Evolutionary conservation across 2,329 filamentous ascomycete species (phyloP).

Genomic region (Rhexocercosporidium sp.): DNA sequence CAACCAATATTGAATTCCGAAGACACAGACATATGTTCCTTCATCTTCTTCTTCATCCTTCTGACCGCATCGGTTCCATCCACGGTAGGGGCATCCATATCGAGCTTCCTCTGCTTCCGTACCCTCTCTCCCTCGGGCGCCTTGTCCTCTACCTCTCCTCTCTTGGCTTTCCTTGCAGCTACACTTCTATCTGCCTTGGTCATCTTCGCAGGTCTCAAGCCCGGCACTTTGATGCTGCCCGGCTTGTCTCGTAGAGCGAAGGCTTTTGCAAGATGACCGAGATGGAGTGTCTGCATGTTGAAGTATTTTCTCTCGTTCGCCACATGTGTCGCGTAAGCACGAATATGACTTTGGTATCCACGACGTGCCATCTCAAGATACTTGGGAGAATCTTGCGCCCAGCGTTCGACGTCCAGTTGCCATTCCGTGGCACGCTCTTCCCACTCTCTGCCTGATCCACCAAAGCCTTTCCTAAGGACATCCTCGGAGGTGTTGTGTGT

Average conservation of each 20-base stretch:
- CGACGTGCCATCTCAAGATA: conserved; percentile 81
- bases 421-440: conserved; percentile 70
- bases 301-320: conserved; percentile 85
- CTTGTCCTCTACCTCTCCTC: conserved; percentile 44
- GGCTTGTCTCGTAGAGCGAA: conserved; percentile 91
- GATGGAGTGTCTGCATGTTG: conserved; percentile 87
- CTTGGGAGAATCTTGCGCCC: conserved; percentile 66
- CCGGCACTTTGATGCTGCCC: conserved; percentile 71
- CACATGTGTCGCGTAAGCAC: conserved; percentile 94
- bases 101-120: conserved; percentile 45
- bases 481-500: conserved; percentile 67
- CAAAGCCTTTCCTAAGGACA: conserved; percentile 69
- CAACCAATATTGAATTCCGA: conserved; percentile 73
- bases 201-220: conserved; percentile 48
- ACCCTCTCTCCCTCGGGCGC: conserved; percentile 42
- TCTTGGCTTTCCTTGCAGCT: conserved; percentile 43
- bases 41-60: conserved; percentile 69
- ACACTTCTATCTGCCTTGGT: conserved; percentile 48
- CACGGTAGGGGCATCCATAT: conserved; percentile 47
- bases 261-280: conserved; percentile 92
- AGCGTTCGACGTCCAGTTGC: conserved; percentile 69
- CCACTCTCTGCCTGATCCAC: conserved; percentile 58
- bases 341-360: conserved; percentile 89
- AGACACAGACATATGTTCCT: conserved; percentile 59
- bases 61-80: conserved; percentile 63